Conservation (phyloP, 2,329 filamentous ascomycete species). For the Paramyrothecium roridum region DNA sequence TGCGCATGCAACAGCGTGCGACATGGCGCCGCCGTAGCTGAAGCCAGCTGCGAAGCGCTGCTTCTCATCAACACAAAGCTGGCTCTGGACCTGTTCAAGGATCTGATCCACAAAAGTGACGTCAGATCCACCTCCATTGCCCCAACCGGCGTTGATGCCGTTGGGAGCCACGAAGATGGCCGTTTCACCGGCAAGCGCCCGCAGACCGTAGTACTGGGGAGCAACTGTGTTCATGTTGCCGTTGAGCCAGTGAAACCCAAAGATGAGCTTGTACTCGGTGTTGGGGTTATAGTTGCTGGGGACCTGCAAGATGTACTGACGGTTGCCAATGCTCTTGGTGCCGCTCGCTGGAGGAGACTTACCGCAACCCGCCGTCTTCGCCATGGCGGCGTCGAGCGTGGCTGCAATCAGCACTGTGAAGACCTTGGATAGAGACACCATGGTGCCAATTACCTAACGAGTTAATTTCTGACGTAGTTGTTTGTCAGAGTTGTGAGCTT, state of each 20-base stretch:
- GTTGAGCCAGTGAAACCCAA: constrained; percentile 32
- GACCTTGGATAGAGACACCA: background rate
- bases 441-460: background rate
- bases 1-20: constrained; percentile 37
- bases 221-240: constrained; percentile 34
- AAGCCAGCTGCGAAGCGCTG: constrained; percentile 41
- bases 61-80: constrained; percentile 38
- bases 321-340: constrained; percentile 24
- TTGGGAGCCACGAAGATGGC: constrained; percentile 41
- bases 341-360: constrained; percentile 24
- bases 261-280: constrained; percentile 23
- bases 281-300: constrained; percentile 23
- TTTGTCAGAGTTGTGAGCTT: too few relatives aligned
- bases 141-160: constrained; percentile 38
- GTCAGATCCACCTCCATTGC: constrained; percentile 36
- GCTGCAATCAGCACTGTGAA: background rate
- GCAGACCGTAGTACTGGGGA: constrained; percentile 37
- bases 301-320: constrained; percentile 34
- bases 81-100: constrained; percentile 29
- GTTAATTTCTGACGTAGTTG: too few relatives aligned
- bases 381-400: background rate
- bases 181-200: constrained; percentile 26
- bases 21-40: constrained; percentile 41
- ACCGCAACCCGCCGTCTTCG: constrained; percentile 26
- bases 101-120: constrained; percentile 36